Evolutionary conservation across 352 stramenopile species (phyloP).

Genomic region (Phytopythium kandeliae): DNA sequence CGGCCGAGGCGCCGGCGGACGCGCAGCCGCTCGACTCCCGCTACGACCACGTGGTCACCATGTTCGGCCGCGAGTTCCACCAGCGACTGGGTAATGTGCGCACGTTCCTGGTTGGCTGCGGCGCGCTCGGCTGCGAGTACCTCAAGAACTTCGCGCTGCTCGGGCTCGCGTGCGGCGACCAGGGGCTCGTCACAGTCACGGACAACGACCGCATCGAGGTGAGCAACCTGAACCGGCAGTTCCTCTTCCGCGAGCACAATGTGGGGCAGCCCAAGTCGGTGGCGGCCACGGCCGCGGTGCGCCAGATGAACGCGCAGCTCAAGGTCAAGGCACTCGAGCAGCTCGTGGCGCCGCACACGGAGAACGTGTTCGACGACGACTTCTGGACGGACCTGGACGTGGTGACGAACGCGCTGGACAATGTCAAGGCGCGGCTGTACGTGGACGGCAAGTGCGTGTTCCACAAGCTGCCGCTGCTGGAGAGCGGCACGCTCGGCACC

Average conservation of each 20-base stretch:
- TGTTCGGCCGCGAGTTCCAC: constrained; percentile 69
- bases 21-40: constrained; percentile 48
- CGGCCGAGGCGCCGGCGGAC: constrained; percentile 51
- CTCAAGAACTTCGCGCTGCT: constrained; percentile 88
- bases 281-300: constrained; percentile 68
- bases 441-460: constrained; percentile 99
- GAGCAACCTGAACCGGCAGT: constrained; percentile 85
- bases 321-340: constrained; percentile 83
- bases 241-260: constrained; percentile 84
- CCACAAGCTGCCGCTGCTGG: constrained; percentile 94
- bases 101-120: constrained; percentile 81
- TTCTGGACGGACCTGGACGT: constrained; percentile 88
- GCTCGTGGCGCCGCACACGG: constrained; percentile 69
- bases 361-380: constrained; percentile 76
- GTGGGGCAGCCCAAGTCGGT: constrained; percentile 83
- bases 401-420: constrained; percentile 99
- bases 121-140: constrained; percentile 79
- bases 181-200: constrained; percentile 76
- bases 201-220: constrained; percentile 88
- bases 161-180: constrained; percentile 65
- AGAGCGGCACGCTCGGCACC: constrained; percentile 97
- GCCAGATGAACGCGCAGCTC: constrained; percentile 65
- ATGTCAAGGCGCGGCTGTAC: constrained; percentile 96
- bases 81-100: constrained; percentile 54
- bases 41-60: constrained; percentile 78